Evolutionary conservation across 1,284 basidiomycete genomes (phyloP).

Genomic region (Singerocomus inundabilis): DNA sequence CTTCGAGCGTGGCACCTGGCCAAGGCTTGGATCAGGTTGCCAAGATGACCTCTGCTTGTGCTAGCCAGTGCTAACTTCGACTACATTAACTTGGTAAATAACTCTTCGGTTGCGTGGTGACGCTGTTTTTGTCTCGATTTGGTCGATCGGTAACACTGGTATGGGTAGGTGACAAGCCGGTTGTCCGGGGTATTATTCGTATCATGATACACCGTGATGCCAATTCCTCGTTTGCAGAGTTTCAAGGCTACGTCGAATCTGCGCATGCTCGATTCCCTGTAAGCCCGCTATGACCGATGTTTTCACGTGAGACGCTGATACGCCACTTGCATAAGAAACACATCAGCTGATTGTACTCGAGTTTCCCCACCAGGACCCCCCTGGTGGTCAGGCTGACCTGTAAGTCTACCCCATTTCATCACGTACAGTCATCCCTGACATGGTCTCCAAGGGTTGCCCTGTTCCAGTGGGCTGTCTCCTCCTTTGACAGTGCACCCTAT

Average conservation of each 20-base stretch:
- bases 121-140: not conserved
- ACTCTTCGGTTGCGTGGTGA: not conserved
- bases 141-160: conserved; percentile 31
- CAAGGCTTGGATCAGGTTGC: conserved; percentile 37
- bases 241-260: conserved; percentile 27
- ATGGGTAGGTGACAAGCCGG: conserved; percentile 23
- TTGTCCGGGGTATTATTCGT: not conserved
- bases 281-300: not conserved
- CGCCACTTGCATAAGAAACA: conserved; percentile 4
- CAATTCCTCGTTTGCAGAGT: conserved; percentile 28
- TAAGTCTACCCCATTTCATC: conserved; percentile 11
- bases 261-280: conserved; percentile 34
- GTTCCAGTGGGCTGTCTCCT: conserved; percentile 33
- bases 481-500: conserved; percentile 31
- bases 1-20: conserved; percentile 28
- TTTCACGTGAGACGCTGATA: conserved; percentile 7
- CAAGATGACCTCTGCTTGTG: conserved; percentile 31
- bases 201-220: not conserved
- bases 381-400: conserved; percentile 36
- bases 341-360: conserved; percentile 28
- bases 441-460: conserved; percentile 25
- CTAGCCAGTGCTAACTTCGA: conserved; percentile 32
- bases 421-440: conserved; percentile 3
- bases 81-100: conserved; percentile 33
- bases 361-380: conserved; percentile 34